phyloP scores from a whole-genome alignment of 768 basidiomycete genomes.

The Lactifluus pinguis region DNA sequence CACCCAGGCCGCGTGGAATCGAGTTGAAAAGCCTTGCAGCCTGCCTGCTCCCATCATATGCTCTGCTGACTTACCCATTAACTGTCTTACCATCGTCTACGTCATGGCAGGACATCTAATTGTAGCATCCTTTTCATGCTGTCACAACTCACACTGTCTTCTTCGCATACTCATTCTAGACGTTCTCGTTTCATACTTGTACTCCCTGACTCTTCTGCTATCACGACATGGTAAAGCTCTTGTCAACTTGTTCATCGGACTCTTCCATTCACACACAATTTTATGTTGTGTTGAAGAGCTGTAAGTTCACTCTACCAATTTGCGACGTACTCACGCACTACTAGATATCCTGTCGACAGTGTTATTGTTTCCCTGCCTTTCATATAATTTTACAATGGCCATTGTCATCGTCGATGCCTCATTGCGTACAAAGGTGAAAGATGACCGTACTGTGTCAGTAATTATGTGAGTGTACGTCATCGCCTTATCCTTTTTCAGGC shows the following conservation, averaged over 20 bases:
- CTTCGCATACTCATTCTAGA: not conserved
- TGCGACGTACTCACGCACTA: not conserved
- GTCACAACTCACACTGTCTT: not conserved
- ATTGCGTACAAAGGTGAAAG: not conserved
- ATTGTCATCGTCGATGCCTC: too few relatives aligned
- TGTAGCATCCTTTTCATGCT: not conserved
- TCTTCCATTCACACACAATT: not conserved
- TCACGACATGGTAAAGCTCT: not conserved
- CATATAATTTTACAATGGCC: too few relatives aligned
- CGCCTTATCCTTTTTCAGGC: not conserved
- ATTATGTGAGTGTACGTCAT: not conserved
- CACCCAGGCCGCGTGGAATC: not conserved
- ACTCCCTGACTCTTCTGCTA: not conserved
- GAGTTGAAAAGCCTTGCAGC: not conserved
- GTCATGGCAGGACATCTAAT: not conserved
- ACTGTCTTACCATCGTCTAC: too few relatives aligned
- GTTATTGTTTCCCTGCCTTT: too few relatives aligned
- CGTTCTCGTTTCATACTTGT: not conserved
- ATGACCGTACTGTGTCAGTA: not conserved
- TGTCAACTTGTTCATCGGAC: not conserved
- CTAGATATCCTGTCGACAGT: not conserved
- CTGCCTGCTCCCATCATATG: not conserved
- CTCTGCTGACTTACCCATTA: not conserved
- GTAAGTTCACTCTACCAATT: not conserved
- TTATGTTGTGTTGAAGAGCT: not conserved